Conservation (phyloP, 1,284 basidiomycete genomes). For the Trametes pubescens region DNA sequence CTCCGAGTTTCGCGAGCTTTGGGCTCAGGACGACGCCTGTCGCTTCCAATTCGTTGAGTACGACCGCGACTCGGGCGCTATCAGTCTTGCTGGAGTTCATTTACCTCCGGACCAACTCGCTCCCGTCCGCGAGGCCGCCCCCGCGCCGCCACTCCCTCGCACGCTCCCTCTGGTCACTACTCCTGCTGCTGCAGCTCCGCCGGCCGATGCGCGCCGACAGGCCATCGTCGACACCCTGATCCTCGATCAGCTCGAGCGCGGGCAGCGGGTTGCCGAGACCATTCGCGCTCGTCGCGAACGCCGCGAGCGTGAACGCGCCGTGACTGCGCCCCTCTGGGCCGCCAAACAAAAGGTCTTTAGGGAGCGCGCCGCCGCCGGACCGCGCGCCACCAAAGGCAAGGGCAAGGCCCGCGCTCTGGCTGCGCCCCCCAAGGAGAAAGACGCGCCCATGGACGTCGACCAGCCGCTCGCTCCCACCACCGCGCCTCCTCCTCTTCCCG, state of each 20-base stretch:
- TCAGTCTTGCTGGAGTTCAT: not conserved
- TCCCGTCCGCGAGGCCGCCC: not conserved
- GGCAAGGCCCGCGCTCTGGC: not conserved
- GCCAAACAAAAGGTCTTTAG: not conserved
- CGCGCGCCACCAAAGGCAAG: too few species aligned
- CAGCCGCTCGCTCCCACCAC: not conserved
- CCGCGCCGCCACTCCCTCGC: not conserved
- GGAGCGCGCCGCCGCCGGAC: too few species aligned
- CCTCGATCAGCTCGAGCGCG: not conserved
- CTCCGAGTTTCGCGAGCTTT: not conserved
- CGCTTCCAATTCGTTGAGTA: constrained; percentile 2
- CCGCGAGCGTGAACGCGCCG: not conserved
- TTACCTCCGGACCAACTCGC: not conserved
- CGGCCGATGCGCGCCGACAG: not conserved
- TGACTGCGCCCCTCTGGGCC: not conserved
- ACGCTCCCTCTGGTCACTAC: too few species aligned
- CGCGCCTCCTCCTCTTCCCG: too few species aligned
- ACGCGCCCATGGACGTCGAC: not conserved
- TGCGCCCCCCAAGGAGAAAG: not conserved
- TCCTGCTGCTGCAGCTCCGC: not conserved
- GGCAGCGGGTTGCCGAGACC: not conserved
- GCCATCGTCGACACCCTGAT: constrained; percentile 4
- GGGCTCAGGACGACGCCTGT: constrained; percentile 1
- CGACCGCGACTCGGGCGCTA: not conserved
- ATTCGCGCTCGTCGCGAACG: not conserved